Evolutionary conservation across 768 basidiomycete species (phyloP), one percentile per base, ranked within the genome.

Genomic region (Termitomyces sp.): DNA sequence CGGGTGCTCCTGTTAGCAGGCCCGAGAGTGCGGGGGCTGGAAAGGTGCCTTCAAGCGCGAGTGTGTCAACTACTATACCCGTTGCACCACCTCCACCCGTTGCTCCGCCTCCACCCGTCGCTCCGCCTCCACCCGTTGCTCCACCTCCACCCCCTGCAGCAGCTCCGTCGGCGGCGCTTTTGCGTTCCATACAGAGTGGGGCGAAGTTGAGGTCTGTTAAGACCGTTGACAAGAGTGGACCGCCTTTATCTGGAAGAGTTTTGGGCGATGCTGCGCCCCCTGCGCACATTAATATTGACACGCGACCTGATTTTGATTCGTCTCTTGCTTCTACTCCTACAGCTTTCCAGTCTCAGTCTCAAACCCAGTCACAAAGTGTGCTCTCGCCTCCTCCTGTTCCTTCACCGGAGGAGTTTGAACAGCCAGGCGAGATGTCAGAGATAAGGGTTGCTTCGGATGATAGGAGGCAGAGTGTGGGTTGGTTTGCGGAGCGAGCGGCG

Each of bases 401-500:
- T 28, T 41, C 50, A 0, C 55, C 54, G 5, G 57, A 58, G 15
- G 40, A 56, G 55, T 8, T 49, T 28, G 59, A 64, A 55, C 58
- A 68, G 5, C 69, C 74, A 5, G 69, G 73, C 7, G 66, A 72
- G 14, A 63, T 74, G 26, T 58, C 65, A 8, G 60, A 70, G 1
- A 70, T 70, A 69, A 59, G 48, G 4, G 46, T 65, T 12, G 66
- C 60, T 19, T 53, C 65, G 78, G 35, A 78, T 71, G 56, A 48
- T 54, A 81, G 87, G 63, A 76, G 85, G 57, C 88, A 94, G 69
- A 88, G 86, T 7, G 87, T 96, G 3, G 94, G 93, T 64, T 98
- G 95, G 95, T 94, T 91, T 67, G 81, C 85, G 50, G 88, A 87
- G 33, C 77, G 96, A 12, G 94, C 95, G 12, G 89, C 87, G 40